Conservation (phyloP, 1,139 yeast genomes). For the Magnusiomyces tetraspermus region DNA sequence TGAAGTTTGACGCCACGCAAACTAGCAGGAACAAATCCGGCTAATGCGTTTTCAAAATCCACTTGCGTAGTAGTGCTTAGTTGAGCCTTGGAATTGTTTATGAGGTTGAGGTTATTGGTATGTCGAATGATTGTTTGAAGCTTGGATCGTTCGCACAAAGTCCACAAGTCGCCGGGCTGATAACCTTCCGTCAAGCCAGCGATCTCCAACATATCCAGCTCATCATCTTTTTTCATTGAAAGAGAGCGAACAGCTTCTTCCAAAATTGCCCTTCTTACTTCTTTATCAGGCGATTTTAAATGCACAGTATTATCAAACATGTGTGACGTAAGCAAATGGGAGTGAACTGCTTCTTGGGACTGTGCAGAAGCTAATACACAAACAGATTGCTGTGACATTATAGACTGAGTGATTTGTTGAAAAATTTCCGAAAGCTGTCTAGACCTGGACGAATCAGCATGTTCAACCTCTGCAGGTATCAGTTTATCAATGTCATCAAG, state of each 20-base stretch:
- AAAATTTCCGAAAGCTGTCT: conserved; percentile 48
- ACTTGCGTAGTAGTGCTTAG: conserved; percentile 16
- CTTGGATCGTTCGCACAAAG: conserved; percentile 62
- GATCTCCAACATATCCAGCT: conserved; percentile 57
- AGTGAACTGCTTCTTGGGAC: conserved; percentile 59
- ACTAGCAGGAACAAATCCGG: conserved; percentile 69
- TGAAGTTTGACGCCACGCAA: conserved; percentile 81
- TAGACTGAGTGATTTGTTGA: conserved; percentile 34
- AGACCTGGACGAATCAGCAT: conserved; percentile 51
- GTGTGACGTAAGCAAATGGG: conserved; percentile 56
- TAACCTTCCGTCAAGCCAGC: conserved; percentile 81
- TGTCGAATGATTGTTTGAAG: conserved; percentile 37
- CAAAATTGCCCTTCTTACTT: conserved; percentile 46
- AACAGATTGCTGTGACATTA: conserved; percentile 39
- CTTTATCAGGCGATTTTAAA: conserved; percentile 62
- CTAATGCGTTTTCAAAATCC: conserved; percentile 49
- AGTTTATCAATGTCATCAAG: conserved; percentile 76
- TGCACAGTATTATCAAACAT: conserved; percentile 55
- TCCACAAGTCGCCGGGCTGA: conserved; percentile 70
- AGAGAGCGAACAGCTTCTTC: conserved; percentile 36
- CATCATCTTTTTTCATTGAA: conserved; percentile 30
- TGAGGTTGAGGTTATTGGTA: conserved; percentile 15
- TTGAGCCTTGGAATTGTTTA: conserved; percentile 11
- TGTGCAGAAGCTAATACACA: conserved; percentile 49
- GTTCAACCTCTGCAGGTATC: conserved; percentile 64